phyloP scores from a whole-genome alignment of 2,329 filamentous ascomycete species.

The Epichloe gansuensis region DNA sequence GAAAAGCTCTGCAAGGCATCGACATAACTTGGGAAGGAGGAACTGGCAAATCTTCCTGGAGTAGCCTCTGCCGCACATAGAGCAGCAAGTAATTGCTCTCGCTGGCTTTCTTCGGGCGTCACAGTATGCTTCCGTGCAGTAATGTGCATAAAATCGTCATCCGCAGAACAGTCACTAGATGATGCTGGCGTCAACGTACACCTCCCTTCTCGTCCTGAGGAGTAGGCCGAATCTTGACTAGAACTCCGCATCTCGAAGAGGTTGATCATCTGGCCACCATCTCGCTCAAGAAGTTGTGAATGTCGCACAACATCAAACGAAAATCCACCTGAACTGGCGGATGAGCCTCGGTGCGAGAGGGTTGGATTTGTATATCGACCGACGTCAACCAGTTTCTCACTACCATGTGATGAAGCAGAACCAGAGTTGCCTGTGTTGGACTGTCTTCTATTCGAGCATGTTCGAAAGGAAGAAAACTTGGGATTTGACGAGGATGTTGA shows the following conservation, averaged over 20 bases:
- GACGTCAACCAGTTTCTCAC: neutral
- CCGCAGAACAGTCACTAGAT: neutral
- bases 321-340: neutral
- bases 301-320: conserved; percentile 1
- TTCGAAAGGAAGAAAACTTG: neutral
- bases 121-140: neutral
- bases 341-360: neutral
- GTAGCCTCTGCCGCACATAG: neutral
- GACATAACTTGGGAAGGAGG: neutral
- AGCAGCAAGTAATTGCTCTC: conserved; percentile 2
- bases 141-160: neutral
- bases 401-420: neutral
- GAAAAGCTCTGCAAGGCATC: neutral
- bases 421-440: neutral
- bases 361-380: neutral
- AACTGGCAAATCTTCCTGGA: neutral
- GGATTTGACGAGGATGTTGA: neutral
- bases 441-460: neutral
- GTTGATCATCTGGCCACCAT: neutral
- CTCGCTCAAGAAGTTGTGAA: neutral
- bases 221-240: neutral
- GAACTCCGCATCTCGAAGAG: conserved; percentile 1
- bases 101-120: neutral
- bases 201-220: neutral
- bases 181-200: conserved; percentile 1